Evolutionary conservation across 1,139 yeast genomes (phyloP), one percentile per base, ranked within the genome.

Genomic region (Taphrina pruni): DNA sequence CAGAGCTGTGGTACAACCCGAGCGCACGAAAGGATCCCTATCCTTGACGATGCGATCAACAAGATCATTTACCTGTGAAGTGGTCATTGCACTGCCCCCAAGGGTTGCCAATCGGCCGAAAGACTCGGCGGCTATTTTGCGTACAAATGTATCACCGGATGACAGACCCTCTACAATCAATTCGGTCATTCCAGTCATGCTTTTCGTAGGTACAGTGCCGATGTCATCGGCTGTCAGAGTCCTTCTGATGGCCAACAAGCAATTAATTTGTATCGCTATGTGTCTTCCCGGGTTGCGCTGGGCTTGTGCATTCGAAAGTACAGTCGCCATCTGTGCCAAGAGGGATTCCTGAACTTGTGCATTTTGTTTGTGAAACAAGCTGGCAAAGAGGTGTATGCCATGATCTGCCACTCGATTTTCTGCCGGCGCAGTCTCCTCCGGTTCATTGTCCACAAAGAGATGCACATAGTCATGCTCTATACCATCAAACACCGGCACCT

Each of bases 331-430:
- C 71, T 88, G 92, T 73, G 93, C 98, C 60, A 94, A 78, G 48
- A 94, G 82, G 0, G 97, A 91, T 70, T 89, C 88, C 75, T 94
- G 97, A 69, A 94, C 89, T 72, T 91, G 90, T 9, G 86, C 78
- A n/a, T 93, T 86, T 74, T 94, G 84, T 71, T 83, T 81, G 0
- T 96, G 91, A 73, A 94, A 89, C 0, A 89, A 83, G 8, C 84
- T 76, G 11, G 89, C 87, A 75, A 92, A 90, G 5, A 92, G 81
- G 71, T 88, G 92, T 74, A 94, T 87, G 0, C 97, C 88, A 0
- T 85, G 78, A 77, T 94, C 97, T 32, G 91, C 84, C 12, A 89
- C 82, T 36, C 90, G 83, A 0, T 80, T 76, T 5, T 75, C 72
- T n/a, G 78, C 74, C 6, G 58, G 70, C n/a, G 46, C 43, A 21